phyloP scores from a whole-genome alignment of 2,329 filamentous ascomycete genomes.

The Boeremia exigua region DNA sequence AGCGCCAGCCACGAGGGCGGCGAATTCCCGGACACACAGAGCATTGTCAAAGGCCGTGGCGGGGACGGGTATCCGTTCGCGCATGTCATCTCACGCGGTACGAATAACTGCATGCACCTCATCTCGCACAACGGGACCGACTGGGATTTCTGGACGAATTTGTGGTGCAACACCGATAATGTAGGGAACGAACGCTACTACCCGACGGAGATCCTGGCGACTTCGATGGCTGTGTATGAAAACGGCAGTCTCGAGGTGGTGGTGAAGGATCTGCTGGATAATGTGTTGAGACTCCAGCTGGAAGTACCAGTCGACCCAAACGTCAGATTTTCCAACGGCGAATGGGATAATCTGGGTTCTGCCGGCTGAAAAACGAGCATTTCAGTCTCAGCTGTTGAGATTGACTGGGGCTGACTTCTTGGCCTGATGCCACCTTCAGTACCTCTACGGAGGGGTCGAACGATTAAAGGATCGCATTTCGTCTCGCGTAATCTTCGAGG shows the following conservation, averaged over 20 bases:
- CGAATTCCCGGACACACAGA: conserved; percentile 17
- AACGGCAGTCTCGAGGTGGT: neutral
- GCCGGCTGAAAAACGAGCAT: no score
- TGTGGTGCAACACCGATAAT: neutral
- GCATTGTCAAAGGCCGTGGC: conserved; percentile 8
- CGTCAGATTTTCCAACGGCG: neutral
- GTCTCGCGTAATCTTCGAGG: no score
- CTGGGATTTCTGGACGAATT: conserved; percentile 6
- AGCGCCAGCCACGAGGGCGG: conserved; percentile 14
- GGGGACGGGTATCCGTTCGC: conserved; percentile 6
- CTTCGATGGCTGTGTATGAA: neutral
- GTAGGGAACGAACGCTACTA: neutral
- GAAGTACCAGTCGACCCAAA: neutral
- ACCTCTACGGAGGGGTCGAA: no score
- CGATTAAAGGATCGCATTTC: no score
- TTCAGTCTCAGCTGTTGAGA: neutral
- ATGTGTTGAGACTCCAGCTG: neutral
- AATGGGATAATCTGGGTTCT: no score
- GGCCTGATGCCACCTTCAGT: no score
- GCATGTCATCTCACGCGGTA: conserved; percentile 14
- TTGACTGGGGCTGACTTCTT: no score
- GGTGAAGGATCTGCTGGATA: neutral
- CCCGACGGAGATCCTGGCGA: conserved; percentile 1
- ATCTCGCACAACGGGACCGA: conserved; percentile 10
- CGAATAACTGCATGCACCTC: conserved; percentile 15